A percentile compares a stretch with the other conserved stretches of the same genome.
Evolutionary conservation across 148 eudicot species (phyloP).

Genomic region (Suaeda aralocaspica): DNA sequence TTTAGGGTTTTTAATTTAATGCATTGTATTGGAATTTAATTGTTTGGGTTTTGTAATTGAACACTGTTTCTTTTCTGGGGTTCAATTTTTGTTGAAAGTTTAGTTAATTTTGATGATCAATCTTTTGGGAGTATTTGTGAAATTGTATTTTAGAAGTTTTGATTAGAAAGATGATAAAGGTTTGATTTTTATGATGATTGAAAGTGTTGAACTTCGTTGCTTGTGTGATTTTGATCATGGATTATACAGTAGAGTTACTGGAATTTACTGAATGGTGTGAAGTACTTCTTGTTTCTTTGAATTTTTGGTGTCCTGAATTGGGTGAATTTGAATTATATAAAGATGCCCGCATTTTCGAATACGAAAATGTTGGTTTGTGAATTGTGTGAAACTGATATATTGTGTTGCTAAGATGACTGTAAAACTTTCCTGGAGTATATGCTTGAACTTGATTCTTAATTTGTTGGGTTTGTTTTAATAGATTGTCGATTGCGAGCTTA

Average conservation of each 20-base stretch:
- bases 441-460: background rate
- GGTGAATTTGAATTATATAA: too few species aligned
- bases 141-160: background rate
- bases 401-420: too few species aligned
- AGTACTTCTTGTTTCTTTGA: too few species aligned
- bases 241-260: too few species aligned
- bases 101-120: background rate
- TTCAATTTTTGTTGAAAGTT: background rate
- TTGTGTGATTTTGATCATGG: too few species aligned
- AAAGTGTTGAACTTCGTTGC: too few species aligned
- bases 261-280: too few species aligned
- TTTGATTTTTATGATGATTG: background rate
- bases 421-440: background rate
- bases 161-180: too few species aligned
- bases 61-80: background rate
- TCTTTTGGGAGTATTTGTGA: background rate
- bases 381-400: too few species aligned
- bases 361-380: background rate
- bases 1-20: background rate
- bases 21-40: background rate
- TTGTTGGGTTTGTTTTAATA: slow-evolving; percentile 21
- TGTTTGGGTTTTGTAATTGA: slow-evolving; percentile 7
- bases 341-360: too few species aligned
- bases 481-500: slow-evolving; percentile 50
- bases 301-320: too few species aligned